These are phyloP conservation scores for Termitomyces sp. DNA, from an alignment of 768 basidiomycete genomes.

Conservation along the genomic window DNA sequence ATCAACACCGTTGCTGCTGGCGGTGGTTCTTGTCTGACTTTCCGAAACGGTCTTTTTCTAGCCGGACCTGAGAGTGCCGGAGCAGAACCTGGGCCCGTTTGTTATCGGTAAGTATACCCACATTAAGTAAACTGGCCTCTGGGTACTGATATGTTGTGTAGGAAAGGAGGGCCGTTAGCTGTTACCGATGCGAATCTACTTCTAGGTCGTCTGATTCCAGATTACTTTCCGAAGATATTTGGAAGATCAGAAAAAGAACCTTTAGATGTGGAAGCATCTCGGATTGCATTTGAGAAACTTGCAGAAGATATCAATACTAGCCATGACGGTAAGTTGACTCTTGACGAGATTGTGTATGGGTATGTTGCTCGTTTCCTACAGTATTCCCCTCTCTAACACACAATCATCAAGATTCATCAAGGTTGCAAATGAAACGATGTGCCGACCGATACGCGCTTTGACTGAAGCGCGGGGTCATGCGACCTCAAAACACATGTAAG, in stretches of 20 bases:
- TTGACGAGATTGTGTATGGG: conserved; percentile 92
- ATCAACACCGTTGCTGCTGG: conserved; percentile 97
- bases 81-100: conserved; percentile 90
- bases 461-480: conserved; percentile 90
- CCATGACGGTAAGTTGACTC: conserved; percentile 51
- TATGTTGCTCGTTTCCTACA: conserved; percentile 21
- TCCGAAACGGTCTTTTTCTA: conserved; percentile 86
- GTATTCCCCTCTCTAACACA: background rate
- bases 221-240: conserved; percentile 94
- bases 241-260: conserved; percentile 86
- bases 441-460: conserved; percentile 84
- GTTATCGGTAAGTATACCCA: conserved; percentile 58
- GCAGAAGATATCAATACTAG: conserved; percentile 67
- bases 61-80: conserved; percentile 94
- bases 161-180: conserved; percentile 89
- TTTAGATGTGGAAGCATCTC: conserved; percentile 72
- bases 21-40: conserved; percentile 86
- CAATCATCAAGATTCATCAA: conserved; percentile 73
- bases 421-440: conserved; percentile 97
- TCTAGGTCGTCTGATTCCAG: conserved; percentile 83
- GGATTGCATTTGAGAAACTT: conserved; percentile 62
- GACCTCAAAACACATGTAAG: conserved; percentile 67
- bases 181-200: conserved; percentile 92
- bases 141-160: conserved; percentile 23
- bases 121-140: background rate